A percentile compares a stretch with the other conserved stretches of the same genome.
Evolutionary conservation across 2,329 filamentous ascomycete genomes (phyloP).

Genomic region (Venturia effusa): DNA sequence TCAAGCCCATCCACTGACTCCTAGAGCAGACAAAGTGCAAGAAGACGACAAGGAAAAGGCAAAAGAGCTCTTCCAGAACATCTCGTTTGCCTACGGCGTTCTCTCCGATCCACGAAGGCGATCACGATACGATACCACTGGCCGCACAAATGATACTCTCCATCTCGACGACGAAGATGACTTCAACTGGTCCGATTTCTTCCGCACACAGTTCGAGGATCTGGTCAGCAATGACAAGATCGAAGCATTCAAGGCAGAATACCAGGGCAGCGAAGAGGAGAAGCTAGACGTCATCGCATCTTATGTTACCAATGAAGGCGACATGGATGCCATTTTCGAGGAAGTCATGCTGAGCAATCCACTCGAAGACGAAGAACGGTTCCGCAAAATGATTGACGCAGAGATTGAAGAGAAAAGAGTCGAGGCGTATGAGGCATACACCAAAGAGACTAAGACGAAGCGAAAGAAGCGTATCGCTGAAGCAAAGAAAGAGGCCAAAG

Average conservation of each 20-base stretch:
- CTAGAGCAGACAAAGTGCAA: constrained; percentile 59
- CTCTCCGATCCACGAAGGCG: constrained; percentile 75
- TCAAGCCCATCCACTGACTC: background rate
- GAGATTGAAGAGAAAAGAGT: constrained; percentile 66
- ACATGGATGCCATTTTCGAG: constrained; percentile 69
- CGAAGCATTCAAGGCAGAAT: constrained; percentile 61
- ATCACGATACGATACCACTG: constrained; percentile 79
- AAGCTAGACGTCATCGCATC: constrained; percentile 63
- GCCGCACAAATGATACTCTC: constrained; percentile 75
- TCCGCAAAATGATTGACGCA: constrained; percentile 66
- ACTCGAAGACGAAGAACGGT: constrained; percentile 74
- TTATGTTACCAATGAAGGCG: constrained; percentile 62
- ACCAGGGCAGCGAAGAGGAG: constrained; percentile 83
- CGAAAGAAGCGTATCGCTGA: constrained; percentile 47
- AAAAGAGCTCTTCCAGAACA: constrained; percentile 72
- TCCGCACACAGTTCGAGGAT: constrained; percentile 70
- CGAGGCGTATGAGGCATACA: constrained; percentile 55
- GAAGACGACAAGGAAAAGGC: constrained; percentile 59
- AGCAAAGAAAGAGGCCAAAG: constrained; percentile 56
- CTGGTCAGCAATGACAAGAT: constrained; percentile 66
- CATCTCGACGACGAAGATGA: constrained; percentile 55
- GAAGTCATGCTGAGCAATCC: constrained; percentile 79
- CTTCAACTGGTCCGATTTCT: constrained; percentile 88
- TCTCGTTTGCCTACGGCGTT: constrained; percentile 89
- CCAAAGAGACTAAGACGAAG: constrained; percentile 56